These are phyloP conservation scores for Dactylellina drechsleri DNA, from an alignment of 2,329 filamentous ascomycete species.

Conservation along the genomic window DNA sequence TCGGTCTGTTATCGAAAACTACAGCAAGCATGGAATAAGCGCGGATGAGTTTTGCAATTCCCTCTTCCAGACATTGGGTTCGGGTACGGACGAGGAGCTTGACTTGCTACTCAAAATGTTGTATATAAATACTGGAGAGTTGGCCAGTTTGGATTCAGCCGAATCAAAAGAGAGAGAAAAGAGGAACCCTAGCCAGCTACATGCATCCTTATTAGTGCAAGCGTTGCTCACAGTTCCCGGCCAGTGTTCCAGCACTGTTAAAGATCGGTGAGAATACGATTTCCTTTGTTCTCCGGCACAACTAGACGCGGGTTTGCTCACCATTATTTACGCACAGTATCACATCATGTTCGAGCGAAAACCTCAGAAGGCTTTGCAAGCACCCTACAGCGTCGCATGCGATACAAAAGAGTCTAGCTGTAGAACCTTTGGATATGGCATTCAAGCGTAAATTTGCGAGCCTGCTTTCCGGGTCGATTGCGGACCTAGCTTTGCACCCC, in stretches of 20 bases:
- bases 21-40: slow-evolving; percentile 73
- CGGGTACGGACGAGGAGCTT: slow-evolving; percentile 61
- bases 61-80: slow-evolving; percentile 68
- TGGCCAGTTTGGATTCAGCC: slow-evolving; percentile 65
- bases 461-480: slow-evolving; percentile 71
- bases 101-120: slow-evolving; percentile 71
- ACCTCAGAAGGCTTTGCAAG: slow-evolving; percentile 73
- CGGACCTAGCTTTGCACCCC: slow-evolving; percentile 70
- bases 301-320: background rate
- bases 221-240: slow-evolving; percentile 80
- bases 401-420: slow-evolving; percentile 71
- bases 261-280: slow-evolving; percentile 37
- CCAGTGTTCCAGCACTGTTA: slow-evolving; percentile 45
- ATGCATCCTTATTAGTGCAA: slow-evolving; percentile 84
- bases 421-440: slow-evolving; percentile 63
- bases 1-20: slow-evolving; percentile 83
- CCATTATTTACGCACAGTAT: slow-evolving; percentile 67
- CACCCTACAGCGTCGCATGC: slow-evolving; percentile 71
- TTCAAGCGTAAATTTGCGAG: slow-evolving; percentile 72
- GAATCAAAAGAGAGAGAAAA: slow-evolving; percentile 67
- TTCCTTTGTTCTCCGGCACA: too few species aligned
- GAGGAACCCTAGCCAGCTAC: slow-evolving; percentile 68
- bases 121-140: slow-evolving; percentile 67
- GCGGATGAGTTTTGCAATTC: slow-evolving; percentile 64
- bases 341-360: slow-evolving; percentile 68